phyloP scores from a whole-genome alignment of 257 asterid genomes.

The Jaltomata sinuosa region DNA sequence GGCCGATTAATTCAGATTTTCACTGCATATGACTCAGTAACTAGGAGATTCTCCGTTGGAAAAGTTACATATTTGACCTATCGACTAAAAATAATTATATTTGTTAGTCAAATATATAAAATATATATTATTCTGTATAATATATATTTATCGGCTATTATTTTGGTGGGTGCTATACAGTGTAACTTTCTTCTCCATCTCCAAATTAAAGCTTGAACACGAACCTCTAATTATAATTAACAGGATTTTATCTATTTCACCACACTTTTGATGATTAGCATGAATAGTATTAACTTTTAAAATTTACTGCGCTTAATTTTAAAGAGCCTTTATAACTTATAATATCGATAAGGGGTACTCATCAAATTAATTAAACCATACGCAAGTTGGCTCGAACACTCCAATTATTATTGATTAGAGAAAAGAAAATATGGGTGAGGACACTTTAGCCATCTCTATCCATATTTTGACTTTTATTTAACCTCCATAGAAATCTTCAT shows the following conservation, averaged over 20 bases:
- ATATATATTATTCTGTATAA: too few species aligned
- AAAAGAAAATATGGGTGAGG: not conserved
- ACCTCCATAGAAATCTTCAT: not conserved
- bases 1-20: too few species aligned
- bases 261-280: not conserved
- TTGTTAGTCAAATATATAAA: too few species aligned
- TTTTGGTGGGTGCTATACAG: not conserved
- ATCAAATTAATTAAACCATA: rapidly evolving
- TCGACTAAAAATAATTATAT: too few species aligned
- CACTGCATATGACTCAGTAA: too few species aligned
- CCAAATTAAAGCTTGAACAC: not conserved
- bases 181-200: too few species aligned
- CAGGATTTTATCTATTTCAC: not conserved
- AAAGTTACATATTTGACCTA: too few species aligned
- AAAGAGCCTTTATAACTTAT: not conserved
- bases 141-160: too few species aligned
- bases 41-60: too few species aligned
- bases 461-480: not conserved
- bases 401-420: not conserved
- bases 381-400: not conserved
- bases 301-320: not conserved
- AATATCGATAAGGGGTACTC: rapidly evolving
- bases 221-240: not conserved
- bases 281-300: not conserved
- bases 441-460: not conserved